Evolutionary conservation across 108 stramenopile genomes (phyloP).

Genomic region (Skeletonema tropicum): DNA sequence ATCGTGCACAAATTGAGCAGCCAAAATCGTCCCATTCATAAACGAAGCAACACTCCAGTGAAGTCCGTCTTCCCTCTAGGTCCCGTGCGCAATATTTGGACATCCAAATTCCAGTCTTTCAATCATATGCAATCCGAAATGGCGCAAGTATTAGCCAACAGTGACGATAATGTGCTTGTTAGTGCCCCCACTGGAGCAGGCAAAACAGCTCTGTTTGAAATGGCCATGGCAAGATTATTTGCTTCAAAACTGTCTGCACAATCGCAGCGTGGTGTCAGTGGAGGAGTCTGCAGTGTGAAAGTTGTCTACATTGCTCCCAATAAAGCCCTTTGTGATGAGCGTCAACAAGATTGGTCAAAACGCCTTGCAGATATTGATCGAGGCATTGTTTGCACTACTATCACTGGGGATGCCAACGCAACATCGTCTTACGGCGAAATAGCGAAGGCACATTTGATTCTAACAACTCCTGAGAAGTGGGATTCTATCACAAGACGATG

Average conservation of each 20-base stretch:
- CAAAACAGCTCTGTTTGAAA: conserved; percentile 95
- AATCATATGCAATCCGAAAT: conserved; percentile 86
- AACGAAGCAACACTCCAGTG: conserved; percentile 51
- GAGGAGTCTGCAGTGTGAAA: conserved; percentile 62
- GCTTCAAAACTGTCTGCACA: conserved; percentile 17
- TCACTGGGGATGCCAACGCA: conserved; percentile 88
- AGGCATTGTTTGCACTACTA: conserved; percentile 63
- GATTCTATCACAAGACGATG: conserved; percentile 93
- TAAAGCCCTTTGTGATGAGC: conserved; percentile 96
- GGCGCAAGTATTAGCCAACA: conserved; percentile 50
- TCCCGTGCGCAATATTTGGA: conserved; percentile 65
- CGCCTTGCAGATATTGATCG: conserved; percentile 66
- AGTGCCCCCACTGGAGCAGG: conserved; percentile 99
- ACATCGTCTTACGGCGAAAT: conserved; percentile 71
- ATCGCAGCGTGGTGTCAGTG: conserved; percentile 31
- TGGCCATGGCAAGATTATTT: conserved; percentile 90
- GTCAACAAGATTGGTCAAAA: conserved; percentile 84
- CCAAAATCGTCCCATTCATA: conserved; percentile 56
- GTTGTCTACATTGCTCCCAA: conserved; percentile 93
- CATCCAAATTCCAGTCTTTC: conserved; percentile 64
- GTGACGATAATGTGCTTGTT: conserved; percentile 92
- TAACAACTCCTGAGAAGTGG: conserved; percentile 97
- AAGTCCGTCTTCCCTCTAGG: conserved; percentile 52
- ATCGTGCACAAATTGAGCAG: conserved; percentile 54
- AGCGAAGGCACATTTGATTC: conserved; percentile 77